Conservation (phyloP, 345 rosid species). For the Rhodomyrtus tomentosa region DNA sequence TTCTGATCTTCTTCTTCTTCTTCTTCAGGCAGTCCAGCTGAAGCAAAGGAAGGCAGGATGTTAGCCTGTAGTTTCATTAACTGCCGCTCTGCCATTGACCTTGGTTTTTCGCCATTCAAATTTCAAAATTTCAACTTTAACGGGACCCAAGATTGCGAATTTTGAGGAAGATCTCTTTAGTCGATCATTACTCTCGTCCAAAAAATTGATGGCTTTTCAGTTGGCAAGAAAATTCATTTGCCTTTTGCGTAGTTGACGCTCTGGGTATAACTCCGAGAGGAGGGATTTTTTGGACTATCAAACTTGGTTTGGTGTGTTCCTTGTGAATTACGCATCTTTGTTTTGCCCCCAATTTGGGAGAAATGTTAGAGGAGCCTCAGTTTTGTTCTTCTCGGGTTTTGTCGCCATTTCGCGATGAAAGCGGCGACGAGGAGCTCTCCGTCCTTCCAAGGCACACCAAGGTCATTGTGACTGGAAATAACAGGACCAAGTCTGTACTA, state of each 20-base stretch:
- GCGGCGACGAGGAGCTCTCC: conserved; percentile 61
- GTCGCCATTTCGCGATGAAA: conserved; percentile 45
- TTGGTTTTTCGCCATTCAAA: neutral
- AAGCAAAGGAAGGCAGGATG: neutral
- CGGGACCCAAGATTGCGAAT: neutral
- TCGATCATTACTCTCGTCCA: neutral
- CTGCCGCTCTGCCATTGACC: neutral
- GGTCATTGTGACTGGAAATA: conserved; percentile 61
- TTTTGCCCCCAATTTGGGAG: neutral
- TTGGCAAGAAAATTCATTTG: neutral
- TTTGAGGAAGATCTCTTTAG: neutral
- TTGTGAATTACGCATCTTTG: neutral
- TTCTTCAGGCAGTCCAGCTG: conserved; percentile 9
- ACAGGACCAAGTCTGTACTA: conserved; percentile 56
- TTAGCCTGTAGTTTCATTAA: neutral
- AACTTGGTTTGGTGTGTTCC: neutral
- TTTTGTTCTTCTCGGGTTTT: conserved; percentile 31
- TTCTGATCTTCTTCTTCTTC: neutral
- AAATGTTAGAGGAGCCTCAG: conserved; percentile 29
- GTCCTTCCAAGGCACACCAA: conserved; percentile 66
- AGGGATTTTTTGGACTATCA: neutral
- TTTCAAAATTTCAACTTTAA: neutral
- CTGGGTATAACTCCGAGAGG: neutral
- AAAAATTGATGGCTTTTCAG: neutral
- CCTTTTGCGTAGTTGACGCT: neutral